phyloP scores from a whole-genome alignment of 2,329 filamentous ascomycete species.

The Trichoderma atroviride region DNA sequence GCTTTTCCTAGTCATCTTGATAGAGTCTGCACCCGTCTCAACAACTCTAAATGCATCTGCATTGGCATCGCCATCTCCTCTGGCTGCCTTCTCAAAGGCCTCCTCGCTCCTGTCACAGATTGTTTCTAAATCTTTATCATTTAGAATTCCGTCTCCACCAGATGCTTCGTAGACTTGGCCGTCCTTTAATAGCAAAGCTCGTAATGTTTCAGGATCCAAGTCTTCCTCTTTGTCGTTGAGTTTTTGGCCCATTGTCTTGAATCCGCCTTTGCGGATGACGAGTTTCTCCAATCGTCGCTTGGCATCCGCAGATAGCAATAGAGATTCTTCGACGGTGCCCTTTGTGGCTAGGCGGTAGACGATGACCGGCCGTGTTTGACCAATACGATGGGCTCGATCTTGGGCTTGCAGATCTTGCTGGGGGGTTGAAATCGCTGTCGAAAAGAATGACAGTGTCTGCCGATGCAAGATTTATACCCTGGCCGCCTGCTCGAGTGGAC shows the following conservation, averaged over 20 bases:
- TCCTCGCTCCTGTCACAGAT: constrained; percentile 74
- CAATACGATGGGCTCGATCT: constrained; percentile 92
- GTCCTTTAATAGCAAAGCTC: constrained; percentile 67
- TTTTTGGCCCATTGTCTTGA: constrained; percentile 69
- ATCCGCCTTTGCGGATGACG: constrained; percentile 91
- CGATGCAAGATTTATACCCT: constrained; percentile 90
- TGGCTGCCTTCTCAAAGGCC: constrained; percentile 72
- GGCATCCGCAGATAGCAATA: constrained; percentile 84
- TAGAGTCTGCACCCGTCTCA: constrained; percentile 67
- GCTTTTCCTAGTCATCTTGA: constrained; percentile 44
- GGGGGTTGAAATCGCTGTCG: constrained; percentile 85
- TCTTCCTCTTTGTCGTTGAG: constrained; percentile 54
- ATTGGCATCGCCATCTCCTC: constrained; percentile 72
- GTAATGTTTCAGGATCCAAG: constrained; percentile 63
- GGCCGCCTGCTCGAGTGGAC: constrained; percentile 87
- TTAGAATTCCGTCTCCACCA: constrained; percentile 68
- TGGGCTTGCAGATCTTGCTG: constrained; percentile 97
- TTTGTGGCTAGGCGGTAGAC: constrained; percentile 93
- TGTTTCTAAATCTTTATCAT: constrained; percentile 73
- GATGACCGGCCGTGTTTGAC: constrained; percentile 87
- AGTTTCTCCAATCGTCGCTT: constrained; percentile 92
- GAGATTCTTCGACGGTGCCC: constrained; percentile 85
- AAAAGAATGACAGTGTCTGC: constrained; percentile 94
- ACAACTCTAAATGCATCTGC: constrained; percentile 75
- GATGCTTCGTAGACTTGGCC: constrained; percentile 66